Percentiles rank a stretch among this genome's conserved stretches.
phyloP scores from a whole-genome alignment of 2,329 filamentous ascomycete genomes.

The Diplodia mutila region DNA sequence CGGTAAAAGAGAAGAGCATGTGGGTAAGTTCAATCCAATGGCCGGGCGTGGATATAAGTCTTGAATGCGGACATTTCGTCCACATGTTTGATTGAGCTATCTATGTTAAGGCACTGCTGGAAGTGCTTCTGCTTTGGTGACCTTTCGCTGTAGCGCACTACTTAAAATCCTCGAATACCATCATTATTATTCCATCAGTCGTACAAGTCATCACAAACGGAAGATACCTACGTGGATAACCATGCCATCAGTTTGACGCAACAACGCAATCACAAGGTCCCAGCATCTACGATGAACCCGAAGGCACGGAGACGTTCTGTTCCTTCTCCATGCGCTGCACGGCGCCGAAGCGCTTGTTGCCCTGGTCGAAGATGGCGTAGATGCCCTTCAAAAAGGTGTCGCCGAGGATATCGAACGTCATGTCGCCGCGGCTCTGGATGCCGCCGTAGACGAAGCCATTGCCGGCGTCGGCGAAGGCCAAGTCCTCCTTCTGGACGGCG shows the following conservation, averaged over 20 bases:
- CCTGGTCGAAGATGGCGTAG: conserved; percentile 69
- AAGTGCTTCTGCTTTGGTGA: no score
- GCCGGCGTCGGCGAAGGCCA: conserved; percentile 61
- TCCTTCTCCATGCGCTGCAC: conserved; percentile 54
- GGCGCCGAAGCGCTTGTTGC: conserved; percentile 62
- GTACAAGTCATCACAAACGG: background rate
- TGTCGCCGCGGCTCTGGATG: conserved; percentile 64
- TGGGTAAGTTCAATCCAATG: no score
- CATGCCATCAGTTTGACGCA: background rate
- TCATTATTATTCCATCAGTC: conserved; percentile 10
- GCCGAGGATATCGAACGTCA: conserved; percentile 66
- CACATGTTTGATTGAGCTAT: no score
- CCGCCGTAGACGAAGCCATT: conserved; percentile 64
- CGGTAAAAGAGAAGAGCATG: no score
- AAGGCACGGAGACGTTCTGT: conserved; percentile 33
- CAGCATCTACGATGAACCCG: conserved; percentile 1
- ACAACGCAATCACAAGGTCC: no score
- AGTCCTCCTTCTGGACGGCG: conserved; percentile 64
- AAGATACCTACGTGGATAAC: no score
- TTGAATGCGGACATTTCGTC: background rate
- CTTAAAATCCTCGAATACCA: background rate
- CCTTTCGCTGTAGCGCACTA: no score
- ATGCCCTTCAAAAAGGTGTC: conserved; percentile 67
- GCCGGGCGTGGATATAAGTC: no score
- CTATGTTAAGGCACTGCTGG: no score